A percentile compares a stretch with the other conserved stretches of the same genome.
Evolutionary conservation across 2,329 filamentous ascomycete species (phyloP).

Genomic region (Tolypocladium inflatum): DNA sequence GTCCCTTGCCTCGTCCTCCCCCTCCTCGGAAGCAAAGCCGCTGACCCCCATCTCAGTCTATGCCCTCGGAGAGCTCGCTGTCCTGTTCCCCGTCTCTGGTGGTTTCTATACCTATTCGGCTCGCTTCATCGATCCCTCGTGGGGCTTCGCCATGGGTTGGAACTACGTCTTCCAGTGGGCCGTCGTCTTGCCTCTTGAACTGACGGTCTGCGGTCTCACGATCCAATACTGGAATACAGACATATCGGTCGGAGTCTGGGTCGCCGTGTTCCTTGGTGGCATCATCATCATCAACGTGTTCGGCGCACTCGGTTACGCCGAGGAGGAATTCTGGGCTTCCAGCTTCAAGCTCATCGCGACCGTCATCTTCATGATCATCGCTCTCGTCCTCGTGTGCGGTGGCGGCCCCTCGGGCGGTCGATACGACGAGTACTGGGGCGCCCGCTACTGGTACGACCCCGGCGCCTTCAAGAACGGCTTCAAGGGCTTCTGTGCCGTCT

Average conservation of each 20-base stretch:
- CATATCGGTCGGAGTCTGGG: slow-evolving; percentile 36
- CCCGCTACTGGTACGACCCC: slow-evolving; percentile 29
- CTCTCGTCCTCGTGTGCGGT: slow-evolving; percentile 43
- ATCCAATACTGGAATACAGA: slow-evolving; percentile 39
- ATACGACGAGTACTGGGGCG: slow-evolving; percentile 30
- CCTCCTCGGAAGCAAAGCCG: neutral
- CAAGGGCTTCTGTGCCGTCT: slow-evolving; percentile 57
- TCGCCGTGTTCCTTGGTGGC: slow-evolving; percentile 37
- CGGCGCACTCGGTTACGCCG: slow-evolving; percentile 37
- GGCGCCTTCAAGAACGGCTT: slow-evolving; percentile 56
- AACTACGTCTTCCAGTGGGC: slow-evolving; percentile 40
- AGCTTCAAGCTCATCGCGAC: slow-evolving; percentile 44
- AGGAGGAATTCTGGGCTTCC: slow-evolving; percentile 44
- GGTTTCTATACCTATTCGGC: slow-evolving; percentile 50
- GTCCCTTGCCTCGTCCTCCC: neutral
- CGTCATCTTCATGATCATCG: slow-evolving; percentile 35
- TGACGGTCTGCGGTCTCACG: slow-evolving; percentile 40
- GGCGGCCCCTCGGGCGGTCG: slow-evolving; percentile 37
- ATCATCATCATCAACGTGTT: slow-evolving; percentile 41
- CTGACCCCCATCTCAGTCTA: slow-evolving; percentile 25
- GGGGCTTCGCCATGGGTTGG: slow-evolving; percentile 44
- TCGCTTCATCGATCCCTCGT: slow-evolving; percentile 50
- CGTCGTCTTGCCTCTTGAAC: slow-evolving; percentile 35
- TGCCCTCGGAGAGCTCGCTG: slow-evolving; percentile 47
- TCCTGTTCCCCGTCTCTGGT: slow-evolving; percentile 49